Evolutionary conservation across 1,284 basidiomycete genomes (phyloP), one percentile per base, ranked within the genome.

Genomic region (Boletus hoseneyae): DNA sequence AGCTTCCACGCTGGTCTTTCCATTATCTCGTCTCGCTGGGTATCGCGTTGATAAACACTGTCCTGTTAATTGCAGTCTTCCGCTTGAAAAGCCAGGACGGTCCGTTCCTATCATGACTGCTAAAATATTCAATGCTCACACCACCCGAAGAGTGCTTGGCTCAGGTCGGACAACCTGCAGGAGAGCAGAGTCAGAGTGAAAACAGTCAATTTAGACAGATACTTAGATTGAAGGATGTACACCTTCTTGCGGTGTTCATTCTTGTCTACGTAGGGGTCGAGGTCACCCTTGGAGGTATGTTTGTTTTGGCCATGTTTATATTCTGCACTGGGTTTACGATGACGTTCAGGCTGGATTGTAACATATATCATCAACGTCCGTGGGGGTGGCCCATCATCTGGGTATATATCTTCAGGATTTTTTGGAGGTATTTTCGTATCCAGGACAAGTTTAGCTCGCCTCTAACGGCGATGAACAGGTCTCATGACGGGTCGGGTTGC

Each of bases 1-100:
- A 73, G 45, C 59, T 72, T 35, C 60, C 53, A 1, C 69, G 65
- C 45, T 83, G 82, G 76, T 87, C 83, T 10, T 81, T 80, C 58
- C 82, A 87, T 62, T 90, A 80, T 62, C 69, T 87, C 9, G 69
- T 71, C 10, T 85, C 83, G 0, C 66, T 87, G 3, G 79, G 76
- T 2, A 53, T 89, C 15, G 78, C 82, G 0, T 43, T 76, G 13
- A 46, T 69, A 19, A 85, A 82, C 46, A 66, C 70, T 0, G 30
- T 70, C 7, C 30, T 73, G 3, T 59, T 86, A 12, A 51, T 74
- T 9, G 53, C 60, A 2, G 76, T 82, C 0, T 86, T 88, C 67
- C 71, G 74, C 8, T 66, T 80, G 15, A 75, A 78, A 54, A 72
- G 65, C 6, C 81, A 83, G 55, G 80, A 87, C 45, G 73, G 81